Base-by-base conservation (phyloP, 768 basidiomycete genomes). In the Leccinum subtestaceum region DNA sequence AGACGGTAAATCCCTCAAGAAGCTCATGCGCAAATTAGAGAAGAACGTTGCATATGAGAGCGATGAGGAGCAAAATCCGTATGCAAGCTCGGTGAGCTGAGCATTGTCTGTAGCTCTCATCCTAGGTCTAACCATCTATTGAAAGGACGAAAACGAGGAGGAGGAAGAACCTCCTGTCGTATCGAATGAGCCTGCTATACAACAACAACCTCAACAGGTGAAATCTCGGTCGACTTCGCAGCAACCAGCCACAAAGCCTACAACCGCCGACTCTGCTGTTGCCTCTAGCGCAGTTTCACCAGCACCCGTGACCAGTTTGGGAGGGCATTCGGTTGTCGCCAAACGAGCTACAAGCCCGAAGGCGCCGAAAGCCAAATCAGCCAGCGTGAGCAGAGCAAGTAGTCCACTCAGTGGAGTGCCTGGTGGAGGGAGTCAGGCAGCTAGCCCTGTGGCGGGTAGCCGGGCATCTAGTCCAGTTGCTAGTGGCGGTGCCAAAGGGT, bases 331-430 rank as follows among this genome's bases (percentile, higher is more conserved):
- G 2, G 68, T 90, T 23, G 83, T 95, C 15, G 92, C 92, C 2
- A 89, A 88, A 73, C 85, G 92, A 17, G 92, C 92, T 4, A 93
- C 91, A 1, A 92, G 90, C 61, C 92, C 91, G 4, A 91, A 89
- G 65, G 77, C 73, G 10, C 82, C 84, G 3, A 90, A 88, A 69
- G 75, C 76, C 9, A 87, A 84, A 64, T 61, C 80, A 11, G 69
- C 72, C 48, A 73, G 62, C 47, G 68, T 62, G 25, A 86, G 82
- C 67, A 78, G 87, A 59, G 84, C 80, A 15, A 80, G 77, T 54
- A 88, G 85, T 67, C 87, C 88, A 10, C 75, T 87, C 7, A 65
- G 65, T 38, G 72, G 67, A 2, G 70, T 59, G 23, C 72, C 68
- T n/a, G 68, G 70, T 15, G 66, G 67, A 29, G 78, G 77, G 17